Conservation (phyloP, 78 protist species). For the Guillardia theta region DNA sequence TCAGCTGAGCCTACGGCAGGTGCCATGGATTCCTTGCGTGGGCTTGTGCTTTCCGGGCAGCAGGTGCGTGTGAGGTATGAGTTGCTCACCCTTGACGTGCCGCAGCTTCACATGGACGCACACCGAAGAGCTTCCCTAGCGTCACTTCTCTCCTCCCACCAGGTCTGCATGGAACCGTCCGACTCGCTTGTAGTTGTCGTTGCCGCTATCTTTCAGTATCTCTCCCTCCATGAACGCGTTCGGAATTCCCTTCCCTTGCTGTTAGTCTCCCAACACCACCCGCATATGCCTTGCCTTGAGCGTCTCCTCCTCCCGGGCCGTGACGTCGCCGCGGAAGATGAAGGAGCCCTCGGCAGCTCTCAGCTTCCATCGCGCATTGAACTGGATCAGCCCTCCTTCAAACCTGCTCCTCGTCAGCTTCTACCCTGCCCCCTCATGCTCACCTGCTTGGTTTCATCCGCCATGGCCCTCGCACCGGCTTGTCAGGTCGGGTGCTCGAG, state of each 20-base stretch:
- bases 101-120: no score
- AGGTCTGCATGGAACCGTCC: background rate
- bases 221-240: background rate
- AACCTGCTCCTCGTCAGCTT: background rate
- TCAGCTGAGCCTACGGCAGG: no score
- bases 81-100: no score
- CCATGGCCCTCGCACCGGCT: background rate
- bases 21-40: no score
- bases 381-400: background rate
- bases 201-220: background rate
- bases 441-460: background rate
- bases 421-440: background rate
- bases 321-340: background rate
- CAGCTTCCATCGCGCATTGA: constrained; percentile 32
- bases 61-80: no score
- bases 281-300: background rate
- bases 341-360: background rate
- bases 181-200: background rate
- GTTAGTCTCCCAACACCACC: no score
- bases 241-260: background rate
- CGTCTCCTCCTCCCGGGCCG: no score
- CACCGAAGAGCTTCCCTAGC: no score
- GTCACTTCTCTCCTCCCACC: no score
- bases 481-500: background rate
- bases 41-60: no score